Evolutionary conservation across 2,329 filamentous ascomycete genomes (phyloP), one percentile per base, ranked within the genome.

Genomic region (Colletotrichum echinochloae): DNA sequence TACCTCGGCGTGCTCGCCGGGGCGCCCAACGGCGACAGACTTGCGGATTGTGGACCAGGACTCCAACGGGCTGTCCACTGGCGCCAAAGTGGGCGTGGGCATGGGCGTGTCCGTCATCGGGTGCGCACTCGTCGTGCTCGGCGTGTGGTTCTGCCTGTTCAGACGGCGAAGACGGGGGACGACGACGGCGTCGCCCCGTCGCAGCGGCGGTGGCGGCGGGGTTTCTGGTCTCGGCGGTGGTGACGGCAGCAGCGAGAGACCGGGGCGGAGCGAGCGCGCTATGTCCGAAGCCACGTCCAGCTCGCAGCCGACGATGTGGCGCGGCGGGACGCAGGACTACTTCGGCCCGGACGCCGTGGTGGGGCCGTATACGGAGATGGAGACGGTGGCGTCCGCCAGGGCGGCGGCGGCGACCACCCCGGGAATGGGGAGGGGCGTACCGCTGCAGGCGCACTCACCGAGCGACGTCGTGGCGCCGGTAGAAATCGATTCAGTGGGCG

Each of bases 81-180:
- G 85, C 0, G 87, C 86, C 2, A 88, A 86, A 74, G 87, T 85
- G 0, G 88, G 88, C 2, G 85, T 91, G n/a, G 87, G 84, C 7
- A 81, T 86, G 0, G 88, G 87, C 23, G 83, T 86, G 4, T 82
- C 85, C 1, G 76, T 86, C 0, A 85, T 79, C 35, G 81, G 79
- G 1, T 79, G 81, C 4, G 54, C 83, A 7, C 49, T 87, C 18
- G 78, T 87, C 46, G 85, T 81, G 4, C 75, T 75, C 3, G 71
- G 83, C 20, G 80, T 82, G 0, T 90, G 85, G 84, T 79, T 86
- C 68, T 87, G 83, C 68, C 65, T 88, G 35, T 76, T 79, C 37
- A 81, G 80, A 30, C 75, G 81, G 9, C 80, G 83, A n/a, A 76
- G 75, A 35, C 74, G 76, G 54, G 74, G 76, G 56, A 68, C 72